Percentiles rank a stretch among this genome's conserved stretches.
These are phyloP conservation scores for Eucalyptus virginea DNA, from an alignment of 345 rosid genomes.

Conservation along the genomic window DNA sequence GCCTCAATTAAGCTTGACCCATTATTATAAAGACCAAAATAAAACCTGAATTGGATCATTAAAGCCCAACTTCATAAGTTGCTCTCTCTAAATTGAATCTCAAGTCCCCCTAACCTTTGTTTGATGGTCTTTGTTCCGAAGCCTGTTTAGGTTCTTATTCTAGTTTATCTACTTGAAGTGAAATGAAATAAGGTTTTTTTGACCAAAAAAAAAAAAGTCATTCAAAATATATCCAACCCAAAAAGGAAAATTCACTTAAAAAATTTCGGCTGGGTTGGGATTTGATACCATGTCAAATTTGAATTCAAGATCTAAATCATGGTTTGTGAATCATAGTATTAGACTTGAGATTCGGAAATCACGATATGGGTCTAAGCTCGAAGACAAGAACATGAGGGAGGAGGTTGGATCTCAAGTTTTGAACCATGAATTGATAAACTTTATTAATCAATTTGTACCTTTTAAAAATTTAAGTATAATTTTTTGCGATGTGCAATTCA, in stretches of 20 bases:
- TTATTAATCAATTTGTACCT: background rate
- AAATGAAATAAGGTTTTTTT: no score
- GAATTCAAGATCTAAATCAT: background rate
- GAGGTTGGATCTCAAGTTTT: background rate
- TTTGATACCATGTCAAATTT: background rate
- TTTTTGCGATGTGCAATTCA: background rate
- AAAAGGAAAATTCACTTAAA: no score
- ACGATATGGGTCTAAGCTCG: background rate
- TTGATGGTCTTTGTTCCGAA: no score
- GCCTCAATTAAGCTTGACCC: no score
- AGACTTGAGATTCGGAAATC: background rate
- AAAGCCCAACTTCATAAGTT: no score
- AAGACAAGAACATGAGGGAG: background rate
- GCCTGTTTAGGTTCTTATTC: no score
- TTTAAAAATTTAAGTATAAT: background rate
- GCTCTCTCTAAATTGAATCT: rapidly evolving
- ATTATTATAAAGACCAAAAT: no score
- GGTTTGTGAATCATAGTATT: rapidly evolving
- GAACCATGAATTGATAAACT: background rate
- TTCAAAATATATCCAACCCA: background rate
- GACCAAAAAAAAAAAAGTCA: no score
- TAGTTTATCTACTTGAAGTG: no score
- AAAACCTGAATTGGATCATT: rapidly evolving
- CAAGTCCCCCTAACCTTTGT: no score
- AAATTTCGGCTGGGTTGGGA: background rate